Evolutionary conservation across 768 basidiomycete genomes (phyloP), one percentile per base, ranked within the genome.

Genomic region (Lactifluus hygrophoroides): DNA sequence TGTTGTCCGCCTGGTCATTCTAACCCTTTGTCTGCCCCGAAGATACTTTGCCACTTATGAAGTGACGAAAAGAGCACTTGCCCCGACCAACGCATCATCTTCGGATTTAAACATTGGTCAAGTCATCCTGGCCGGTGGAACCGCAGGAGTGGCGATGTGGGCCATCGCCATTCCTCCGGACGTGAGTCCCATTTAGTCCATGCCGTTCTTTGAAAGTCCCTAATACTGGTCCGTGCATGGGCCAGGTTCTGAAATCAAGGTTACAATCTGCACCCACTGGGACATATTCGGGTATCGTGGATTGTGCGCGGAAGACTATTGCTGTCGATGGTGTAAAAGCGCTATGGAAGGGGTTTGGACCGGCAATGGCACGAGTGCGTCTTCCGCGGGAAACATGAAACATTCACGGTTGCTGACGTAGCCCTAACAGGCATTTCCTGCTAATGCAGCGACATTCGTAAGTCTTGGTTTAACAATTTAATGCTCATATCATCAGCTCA

Each of bases 41-140:
- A 95, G 92, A 48, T 97, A 98, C 75, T 99, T 99, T 69, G 94
- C 94, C 17, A 87, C 94, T 11, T 99, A 99, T 69, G 96, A 99
- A 73, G 80, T 93, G 32, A 85, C 90, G 40, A 99, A 99, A 74
- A 89, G 88, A 69, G 73, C 80, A 2, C 73, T 99, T 61, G 92
- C 88, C 13, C 90, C 93, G 7, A 81, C 79, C 40, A 89, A 89
- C 32, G 76, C 88, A 17, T 85, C 86, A n/a, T 79, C 89, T 2
- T 78, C 83, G 37, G 85, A 92, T 49, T 78, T 98, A 57, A 88
- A 92, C 66, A 77, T 99, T 27, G 79, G 88, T 32, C 87, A 89
- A 17, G 81, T 98, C 66, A 88, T 98, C 64, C 58, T 94, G 54
- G 93, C 95, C 51, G 96, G 96, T 64, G 96, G 94, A 53, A 85